Percentiles rank a stretch among this genome's conserved stretches.
Evolutionary conservation across 257 asterid species (phyloP).

Genomic region (Plectranthus barbatus): DNA sequence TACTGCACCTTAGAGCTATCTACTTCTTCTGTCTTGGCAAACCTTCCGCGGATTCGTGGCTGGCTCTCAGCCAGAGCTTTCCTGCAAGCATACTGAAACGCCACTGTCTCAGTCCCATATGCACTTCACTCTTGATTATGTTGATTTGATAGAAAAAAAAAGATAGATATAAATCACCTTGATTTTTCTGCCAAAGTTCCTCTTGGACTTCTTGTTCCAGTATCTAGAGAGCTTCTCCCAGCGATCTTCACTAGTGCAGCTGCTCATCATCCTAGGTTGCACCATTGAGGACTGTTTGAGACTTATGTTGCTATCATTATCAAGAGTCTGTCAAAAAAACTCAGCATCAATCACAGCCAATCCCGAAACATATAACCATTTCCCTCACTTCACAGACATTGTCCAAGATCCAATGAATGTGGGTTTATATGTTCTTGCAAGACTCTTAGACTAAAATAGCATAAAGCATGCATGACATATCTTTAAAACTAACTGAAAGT

Average conservation of each 20-base stretch:
- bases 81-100: constrained; percentile 83
- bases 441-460: not conserved
- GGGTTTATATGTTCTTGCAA: not conserved
- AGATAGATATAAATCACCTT: constrained; percentile 67
- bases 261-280: constrained; percentile 27
- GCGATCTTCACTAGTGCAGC: constrained; percentile 49
- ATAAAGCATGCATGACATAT: not conserved
- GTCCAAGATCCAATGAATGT: not conserved
- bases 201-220: constrained; percentile 69
- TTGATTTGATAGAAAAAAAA: no score
- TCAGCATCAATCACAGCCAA: constrained; percentile 46
- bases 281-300: constrained; percentile 33
- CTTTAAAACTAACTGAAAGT: not conserved
- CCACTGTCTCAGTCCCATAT: no score
- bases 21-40: constrained; percentile 63
- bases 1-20: constrained; percentile 36
- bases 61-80: constrained; percentile 88
- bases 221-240: constrained; percentile 80
- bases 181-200: constrained; percentile 85
- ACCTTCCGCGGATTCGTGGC: constrained; percentile 87
- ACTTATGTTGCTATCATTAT: constrained; percentile 32
- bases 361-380: no score
- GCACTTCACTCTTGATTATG: no score
- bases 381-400: constrained; percentile 35
- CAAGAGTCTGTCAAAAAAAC: constrained; percentile 76